Evolutionary conservation across 352 stramenopile species (phyloP).

Genomic region (Phytophthora hybrid): DNA sequence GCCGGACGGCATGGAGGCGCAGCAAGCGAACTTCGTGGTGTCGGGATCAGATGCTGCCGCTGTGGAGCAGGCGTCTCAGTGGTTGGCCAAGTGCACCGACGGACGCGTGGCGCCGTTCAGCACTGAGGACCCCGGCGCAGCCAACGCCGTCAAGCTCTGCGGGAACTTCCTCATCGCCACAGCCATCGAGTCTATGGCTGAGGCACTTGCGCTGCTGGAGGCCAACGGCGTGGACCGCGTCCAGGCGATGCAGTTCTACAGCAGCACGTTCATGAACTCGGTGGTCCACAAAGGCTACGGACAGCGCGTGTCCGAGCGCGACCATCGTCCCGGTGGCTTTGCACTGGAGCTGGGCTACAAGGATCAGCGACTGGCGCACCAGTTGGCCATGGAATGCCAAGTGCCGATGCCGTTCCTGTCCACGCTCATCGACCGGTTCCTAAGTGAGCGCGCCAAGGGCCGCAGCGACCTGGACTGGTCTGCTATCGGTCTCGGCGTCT

Average conservation of each 20-base stretch:
- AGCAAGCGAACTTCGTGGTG: conserved; percentile 73
- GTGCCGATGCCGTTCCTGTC: conserved; percentile 84
- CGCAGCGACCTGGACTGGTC: conserved; percentile 80
- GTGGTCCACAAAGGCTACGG: conserved; percentile 86
- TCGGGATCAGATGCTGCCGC: conserved; percentile 51
- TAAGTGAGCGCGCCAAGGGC: conserved; percentile 65
- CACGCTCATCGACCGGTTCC: conserved; percentile 76
- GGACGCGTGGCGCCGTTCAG: conserved; percentile 61
- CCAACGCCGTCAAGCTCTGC: conserved; percentile 82
- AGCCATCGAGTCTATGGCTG: conserved; percentile 82
- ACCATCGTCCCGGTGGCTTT: conserved; percentile 79
- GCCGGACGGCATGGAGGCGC: conserved; percentile 72
- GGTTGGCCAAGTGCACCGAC: conserved; percentile 42
- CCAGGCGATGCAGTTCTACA: conserved; percentile 81
- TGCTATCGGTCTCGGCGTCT: conserved; percentile 69
- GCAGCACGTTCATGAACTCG: conserved; percentile 83
- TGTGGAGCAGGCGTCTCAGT: conserved; percentile 45
- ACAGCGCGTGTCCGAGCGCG: conserved; percentile 75
- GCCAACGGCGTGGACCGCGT: conserved; percentile 77
- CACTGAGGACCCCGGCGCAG: conserved; percentile 61
- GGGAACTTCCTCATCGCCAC: conserved; percentile 86
- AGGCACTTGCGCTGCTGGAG: conserved; percentile 74
- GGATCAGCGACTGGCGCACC: conserved; percentile 68
- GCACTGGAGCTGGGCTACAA: conserved; percentile 79
- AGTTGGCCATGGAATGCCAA: conserved; percentile 59